Evolutionary conservation across 2,329 filamentous ascomycete species (phyloP), one percentile per base, ranked within the genome.

Genomic region (Cryoendolithus antarcticus): DNA sequence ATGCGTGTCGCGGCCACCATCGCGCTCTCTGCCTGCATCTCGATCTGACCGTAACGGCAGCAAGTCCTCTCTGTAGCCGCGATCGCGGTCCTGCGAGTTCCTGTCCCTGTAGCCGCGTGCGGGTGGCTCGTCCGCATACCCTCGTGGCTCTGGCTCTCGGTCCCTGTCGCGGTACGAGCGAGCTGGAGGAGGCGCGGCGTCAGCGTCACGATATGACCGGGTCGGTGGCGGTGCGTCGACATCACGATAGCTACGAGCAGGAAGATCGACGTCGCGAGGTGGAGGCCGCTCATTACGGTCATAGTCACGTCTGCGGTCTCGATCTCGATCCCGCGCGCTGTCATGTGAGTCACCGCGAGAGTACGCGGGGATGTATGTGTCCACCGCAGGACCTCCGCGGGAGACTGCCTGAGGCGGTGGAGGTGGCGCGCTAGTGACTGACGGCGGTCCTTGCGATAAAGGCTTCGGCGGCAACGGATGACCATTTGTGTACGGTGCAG

Each of bases 301-400:
- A 9, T 47, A 41, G 34, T 49, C 44, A n/a, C 48, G 49, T 27
- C 46, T 39, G 34, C 48, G 37, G 31, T 54, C 46, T 13, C 46
- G 42, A 10, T 46, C 44, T 13, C 49, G 44, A 15, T 49, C 51
- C 21, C 49, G 49, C 32, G 50, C 47, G 10, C 42, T 40, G 6
- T 47, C 48, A 28, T 46, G 41, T 21, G 43, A 39, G 19, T 44
- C 24, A 11, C 45, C 35, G 34, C 45, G 32, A 28, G 49, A 41
- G 41, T 68, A 69, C 34, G 57, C 59, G 2, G 66, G 66, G 21
- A 68, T 64, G 45, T 69, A 69, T 0, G 60, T 65, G 43, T 69
- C 66, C 6, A 52, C 53, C 38, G 54, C 52, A 8, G 46, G 38
- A 28, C 44, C 40, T 30, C 43, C 35, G 15, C 33, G 29, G 6